phyloP scores from a whole-genome alignment of 1,284 basidiomycete species.

The Puccinia coronata region DNA sequence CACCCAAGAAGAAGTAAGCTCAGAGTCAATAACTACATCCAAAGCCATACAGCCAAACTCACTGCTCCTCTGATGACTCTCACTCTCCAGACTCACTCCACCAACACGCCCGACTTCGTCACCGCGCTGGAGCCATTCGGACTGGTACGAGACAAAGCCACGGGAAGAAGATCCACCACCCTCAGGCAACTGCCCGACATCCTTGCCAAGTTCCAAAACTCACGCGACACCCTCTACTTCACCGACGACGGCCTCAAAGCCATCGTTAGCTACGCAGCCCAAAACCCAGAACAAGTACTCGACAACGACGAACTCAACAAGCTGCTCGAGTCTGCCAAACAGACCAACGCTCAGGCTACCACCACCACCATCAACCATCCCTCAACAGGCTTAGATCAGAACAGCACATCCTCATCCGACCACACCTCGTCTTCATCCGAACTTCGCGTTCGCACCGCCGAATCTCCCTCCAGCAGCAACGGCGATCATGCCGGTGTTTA shows the following conservation, averaged over 20 bases:
- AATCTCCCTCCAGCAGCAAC: constrained; percentile 32
- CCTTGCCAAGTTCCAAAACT: constrained; percentile 38
- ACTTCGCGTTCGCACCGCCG: constrained; percentile 14
- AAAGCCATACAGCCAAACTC: too few relatives aligned
- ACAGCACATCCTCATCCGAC: not conserved
- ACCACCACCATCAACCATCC: not conserved
- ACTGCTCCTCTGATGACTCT: too few relatives aligned
- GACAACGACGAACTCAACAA: constrained; percentile 13
- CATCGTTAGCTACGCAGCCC: not conserved
- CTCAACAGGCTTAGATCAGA: too few relatives aligned
- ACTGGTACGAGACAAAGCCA: constrained; percentile 11
- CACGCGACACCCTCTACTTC: constrained; percentile 29
- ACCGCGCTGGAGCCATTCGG: constrained; percentile 39
- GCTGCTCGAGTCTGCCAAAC: constrained; percentile 18
- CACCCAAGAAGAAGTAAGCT: too few relatives aligned
- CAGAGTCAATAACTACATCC: too few relatives aligned
- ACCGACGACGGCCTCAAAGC: not conserved
- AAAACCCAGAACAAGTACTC: constrained; percentile 21
- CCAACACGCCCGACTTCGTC: constrained; percentile 8
- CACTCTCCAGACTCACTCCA: not conserved
- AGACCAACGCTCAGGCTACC: not conserved
- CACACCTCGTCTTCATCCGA: not conserved
- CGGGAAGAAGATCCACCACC: constrained; percentile 25
- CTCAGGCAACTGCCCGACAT: constrained; percentile 28
- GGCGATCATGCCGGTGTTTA: constrained; percentile 7